These are phyloP conservation scores for Ogataea polymorpha DNA, from an alignment of 805 yeast genomes.

Conservation along the genomic window DNA sequence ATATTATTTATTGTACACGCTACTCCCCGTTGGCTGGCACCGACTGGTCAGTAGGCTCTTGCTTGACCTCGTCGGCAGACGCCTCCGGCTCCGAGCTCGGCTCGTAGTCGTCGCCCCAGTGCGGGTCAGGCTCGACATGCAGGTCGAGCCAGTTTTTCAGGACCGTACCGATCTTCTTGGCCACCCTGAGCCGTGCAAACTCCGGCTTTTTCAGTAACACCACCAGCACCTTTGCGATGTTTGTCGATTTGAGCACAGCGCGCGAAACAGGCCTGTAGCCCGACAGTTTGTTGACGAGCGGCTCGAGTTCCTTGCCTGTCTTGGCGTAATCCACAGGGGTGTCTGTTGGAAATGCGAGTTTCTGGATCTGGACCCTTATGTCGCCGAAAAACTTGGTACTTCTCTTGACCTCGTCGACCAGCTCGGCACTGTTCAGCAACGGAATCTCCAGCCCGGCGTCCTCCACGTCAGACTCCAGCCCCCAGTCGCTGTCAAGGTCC, in stretches of 20 bases:
- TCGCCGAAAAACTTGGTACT: slow-evolving; percentile 22
- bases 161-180: slow-evolving; percentile 19
- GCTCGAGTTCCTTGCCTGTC: slow-evolving; percentile 19
- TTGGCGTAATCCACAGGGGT: slow-evolving; percentile 21
- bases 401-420: slow-evolving; percentile 23
- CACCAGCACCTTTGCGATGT: slow-evolving; percentile 32
- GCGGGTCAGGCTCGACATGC: slow-evolving; percentile 29
- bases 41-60: slow-evolving; percentile 21
- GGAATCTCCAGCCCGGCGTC: slow-evolving; percentile 18
- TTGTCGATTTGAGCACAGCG: slow-evolving; percentile 31
- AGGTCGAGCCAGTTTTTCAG: slow-evolving; percentile 28
- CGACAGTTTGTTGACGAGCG: slow-evolving; percentile 24
- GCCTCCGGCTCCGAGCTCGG: slow-evolving; percentile 24
- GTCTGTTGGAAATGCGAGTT: slow-evolving; percentile 19
- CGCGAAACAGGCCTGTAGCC: slow-evolving; percentile 24
- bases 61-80: slow-evolving; percentile 53
- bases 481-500: slow-evolving; percentile 29
- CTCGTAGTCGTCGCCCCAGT: slow-evolving; percentile 27
- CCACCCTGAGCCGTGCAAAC: slow-evolving; percentile 18
- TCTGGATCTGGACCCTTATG: slow-evolving; percentile 26
- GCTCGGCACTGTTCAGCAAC: slow-evolving; percentile 17
- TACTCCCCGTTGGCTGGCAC: neutral
- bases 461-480: slow-evolving; percentile 23
- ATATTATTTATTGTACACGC: too few species aligned
- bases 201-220: slow-evolving; percentile 38